Base-by-base conservation (phyloP, 805 yeast genomes). In the Torulaspora franciscae region DNA sequence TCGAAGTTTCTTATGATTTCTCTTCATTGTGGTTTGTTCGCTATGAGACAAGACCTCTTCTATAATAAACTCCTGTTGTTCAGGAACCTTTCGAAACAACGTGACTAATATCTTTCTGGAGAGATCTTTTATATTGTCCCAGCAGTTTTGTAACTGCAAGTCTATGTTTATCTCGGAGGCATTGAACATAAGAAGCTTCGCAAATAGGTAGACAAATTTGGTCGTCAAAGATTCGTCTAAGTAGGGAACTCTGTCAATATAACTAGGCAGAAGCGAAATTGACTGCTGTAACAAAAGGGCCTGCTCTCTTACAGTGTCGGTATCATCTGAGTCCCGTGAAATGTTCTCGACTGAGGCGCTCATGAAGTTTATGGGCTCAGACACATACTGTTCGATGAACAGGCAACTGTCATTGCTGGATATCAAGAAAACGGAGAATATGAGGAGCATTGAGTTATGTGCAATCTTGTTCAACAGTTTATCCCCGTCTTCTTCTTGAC, bases 41-140 rank as follows among this genome's bases (percentile, higher is more conserved):
- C 80, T 64, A 43, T 74, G 75, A 1, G 72, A 62, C 9, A 83
- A 54, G 2, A 84, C 54, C 57, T 87, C 93, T 42, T 75, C 75
- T 6, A 85, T 54, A 4, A 87, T 71, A 55, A 81, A 83, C 1
- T 64, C 62, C 44, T 85, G 65, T 55, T 87, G 95, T 32, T 72
- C 74, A 1, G 67, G 62, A 39, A 70, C 58, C 14, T 56, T 59
- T 28, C 57, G 54, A 56, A 76, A 80, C 8, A 79, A 65, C 6
- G 66, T 43, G 11, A 59, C 55, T 13, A 67, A 35, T 29, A 74
- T 49, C 8, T 63, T 55, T 6, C 57, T 45, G 35, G 61, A 47
- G 1, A 40, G 35, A 1, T 33, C 23, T 40, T 56, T 61, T 2
- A 64, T 45, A 13, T 49, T 50, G 10, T 56, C 57, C 51, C 57